Evolutionary conservation across 2,329 filamentous ascomycete genomes (phyloP).

Genomic region (Huntiella savannae): DNA sequence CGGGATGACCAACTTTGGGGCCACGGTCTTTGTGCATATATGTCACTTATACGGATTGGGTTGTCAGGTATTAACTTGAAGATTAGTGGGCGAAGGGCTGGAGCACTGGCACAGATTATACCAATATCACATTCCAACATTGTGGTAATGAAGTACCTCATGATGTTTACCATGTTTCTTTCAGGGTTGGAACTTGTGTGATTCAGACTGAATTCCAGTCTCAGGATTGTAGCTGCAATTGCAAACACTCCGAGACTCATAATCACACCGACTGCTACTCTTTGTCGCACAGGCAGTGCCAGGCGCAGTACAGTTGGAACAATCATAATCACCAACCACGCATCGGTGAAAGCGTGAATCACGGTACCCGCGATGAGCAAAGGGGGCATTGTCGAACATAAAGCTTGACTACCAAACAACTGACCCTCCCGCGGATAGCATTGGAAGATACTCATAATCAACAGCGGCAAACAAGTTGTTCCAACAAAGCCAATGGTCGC

Average conservation of each 20-base stretch:
- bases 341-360: conserved; percentile 28
- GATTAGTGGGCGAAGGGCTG: conserved; percentile 17
- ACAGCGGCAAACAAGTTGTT: background rate
- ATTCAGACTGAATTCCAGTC: conserved; percentile 16
- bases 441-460: background rate
- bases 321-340: conserved; percentile 25
- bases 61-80: conserved; percentile 14
- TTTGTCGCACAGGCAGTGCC: conserved; percentile 19
- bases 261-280: conserved; percentile 24
- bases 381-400: conserved; percentile 12
- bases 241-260: conserved; percentile 26
- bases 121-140: conserved; percentile 20
- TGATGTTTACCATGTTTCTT: conserved; percentile 13
- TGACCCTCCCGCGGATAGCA: background rate
- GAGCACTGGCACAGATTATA: conserved; percentile 20
- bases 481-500: background rate
- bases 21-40: background rate
- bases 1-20: background rate
- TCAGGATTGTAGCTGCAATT: conserved; percentile 4
- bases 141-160: conserved; percentile 21
- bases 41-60: background rate
- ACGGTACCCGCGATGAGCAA: conserved; percentile 25
- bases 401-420: background rate
- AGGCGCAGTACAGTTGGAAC: conserved; percentile 20
- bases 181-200: conserved; percentile 14